Percentiles rank a stretch among this genome's conserved stretches.
phyloP scores from a whole-genome alignment of 352 stramenopile genomes.

The Heterotrichella gracilis region DNA sequence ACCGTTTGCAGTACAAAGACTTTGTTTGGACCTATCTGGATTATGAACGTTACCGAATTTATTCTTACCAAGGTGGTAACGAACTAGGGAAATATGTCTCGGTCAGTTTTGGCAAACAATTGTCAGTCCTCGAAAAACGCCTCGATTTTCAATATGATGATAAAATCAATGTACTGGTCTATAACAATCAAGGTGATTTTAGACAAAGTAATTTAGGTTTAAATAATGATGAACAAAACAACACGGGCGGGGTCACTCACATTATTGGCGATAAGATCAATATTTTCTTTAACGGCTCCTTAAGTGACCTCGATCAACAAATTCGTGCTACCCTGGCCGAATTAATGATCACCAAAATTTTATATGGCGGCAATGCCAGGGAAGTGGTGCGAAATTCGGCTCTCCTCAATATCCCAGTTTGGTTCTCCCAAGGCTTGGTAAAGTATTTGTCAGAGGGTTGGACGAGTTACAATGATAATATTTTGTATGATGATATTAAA shows the following conservation, averaged over 20 bases:
- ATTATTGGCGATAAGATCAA: background rate
- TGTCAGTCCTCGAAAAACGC: background rate
- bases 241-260: background rate
- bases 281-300: slow-evolving; percentile 5
- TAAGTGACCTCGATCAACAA: background rate
- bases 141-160: background rate
- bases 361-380: background rate
- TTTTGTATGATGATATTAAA: background rate
- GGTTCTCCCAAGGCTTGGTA: background rate
- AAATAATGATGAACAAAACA: background rate
- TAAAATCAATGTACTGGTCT: background rate
- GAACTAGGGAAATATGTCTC: background rate
- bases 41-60: background rate
- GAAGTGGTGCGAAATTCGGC: background rate
- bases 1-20: background rate
- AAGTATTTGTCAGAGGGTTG: background rate
- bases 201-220: background rate
- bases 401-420: background rate
- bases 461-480: background rate
- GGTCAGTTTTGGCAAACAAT: background rate
- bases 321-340: background rate
- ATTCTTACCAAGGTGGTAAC: background rate
- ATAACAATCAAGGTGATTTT: slow-evolving; percentile 3
- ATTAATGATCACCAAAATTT: slow-evolving; percentile 3
- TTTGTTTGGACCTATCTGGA: background rate